Percentiles rank a stretch among this genome's conserved stretches.
These are phyloP conservation scores for Moesziomyces globuligerus DNA, from an alignment of 1,284 basidiomycete genomes.

Conservation along the genomic window DNA sequence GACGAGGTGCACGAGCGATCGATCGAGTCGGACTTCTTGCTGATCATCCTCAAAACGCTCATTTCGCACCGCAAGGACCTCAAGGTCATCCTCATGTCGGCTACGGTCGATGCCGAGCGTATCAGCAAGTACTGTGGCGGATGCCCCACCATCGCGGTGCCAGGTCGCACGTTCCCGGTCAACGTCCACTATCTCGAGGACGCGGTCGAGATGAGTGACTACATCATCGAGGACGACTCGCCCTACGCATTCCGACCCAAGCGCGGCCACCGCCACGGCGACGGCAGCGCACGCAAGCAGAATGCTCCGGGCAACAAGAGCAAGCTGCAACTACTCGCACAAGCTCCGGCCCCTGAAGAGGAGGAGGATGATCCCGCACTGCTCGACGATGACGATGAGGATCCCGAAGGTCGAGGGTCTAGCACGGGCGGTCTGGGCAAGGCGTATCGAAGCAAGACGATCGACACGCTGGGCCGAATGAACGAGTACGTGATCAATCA, in stretches of 20 bases:
- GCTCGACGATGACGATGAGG: slow-evolving; percentile 81
- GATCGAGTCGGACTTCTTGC: slow-evolving; percentile 96
- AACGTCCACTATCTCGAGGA: slow-evolving; percentile 89
- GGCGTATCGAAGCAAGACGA: slow-evolving; percentile 78
- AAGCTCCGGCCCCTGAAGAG: slow-evolving; percentile 71
- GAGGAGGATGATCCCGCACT: slow-evolving; percentile 80
- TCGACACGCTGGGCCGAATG: slow-evolving; percentile 82
- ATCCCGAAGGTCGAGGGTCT: slow-evolving; percentile 67
- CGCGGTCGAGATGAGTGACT: slow-evolving; percentile 85
- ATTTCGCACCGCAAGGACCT: slow-evolving; percentile 81
- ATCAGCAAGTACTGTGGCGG: slow-evolving; percentile 91
- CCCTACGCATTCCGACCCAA: slow-evolving; percentile 75
- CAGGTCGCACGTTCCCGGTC: slow-evolving; percentile 97
- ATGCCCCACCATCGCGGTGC: slow-evolving; percentile 81
- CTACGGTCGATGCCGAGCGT: slow-evolving; percentile 91
- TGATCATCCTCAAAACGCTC: slow-evolving; percentile 93
- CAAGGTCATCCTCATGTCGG: slow-evolving; percentile 96
- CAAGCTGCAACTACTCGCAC: slow-evolving; percentile 73
- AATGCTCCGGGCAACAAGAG: slow-evolving; percentile 69
- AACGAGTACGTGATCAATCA: slow-evolving; percentile 82
- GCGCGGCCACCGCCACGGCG: slow-evolving; percentile 39
- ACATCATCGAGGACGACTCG: slow-evolving; percentile 80
- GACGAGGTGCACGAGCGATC: slow-evolving; percentile 93
- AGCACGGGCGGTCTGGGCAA: slow-evolving; percentile 68
- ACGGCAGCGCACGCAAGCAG: slow-evolving; percentile 39